These are phyloP conservation scores for Dalbergia cochinchinensis DNA, from an alignment of 306 rosid species.

Conservation along the genomic window DNA sequence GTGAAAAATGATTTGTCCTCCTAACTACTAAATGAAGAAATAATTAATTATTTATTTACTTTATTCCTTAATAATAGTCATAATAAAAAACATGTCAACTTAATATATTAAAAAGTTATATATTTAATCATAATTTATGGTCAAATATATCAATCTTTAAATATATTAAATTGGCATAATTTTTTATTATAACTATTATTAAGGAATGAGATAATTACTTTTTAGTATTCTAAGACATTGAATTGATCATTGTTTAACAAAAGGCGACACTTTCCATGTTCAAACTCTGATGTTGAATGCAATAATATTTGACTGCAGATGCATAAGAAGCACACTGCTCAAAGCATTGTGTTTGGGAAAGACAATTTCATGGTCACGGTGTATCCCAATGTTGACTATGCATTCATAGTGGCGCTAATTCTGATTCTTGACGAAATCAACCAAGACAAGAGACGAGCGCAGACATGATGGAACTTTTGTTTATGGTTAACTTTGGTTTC, in stretches of 20 bases:
- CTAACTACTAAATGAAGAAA: too few species aligned
- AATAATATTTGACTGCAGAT: slow-evolving; percentile 51
- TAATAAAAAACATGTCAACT: too few species aligned
- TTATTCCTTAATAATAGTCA: too few species aligned
- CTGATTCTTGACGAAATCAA: slow-evolving; percentile 58
- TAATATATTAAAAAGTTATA: too few species aligned
- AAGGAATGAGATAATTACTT: too few species aligned
- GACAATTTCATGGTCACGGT: slow-evolving; percentile 59
- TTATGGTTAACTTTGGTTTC: background rate
- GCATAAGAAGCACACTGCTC: slow-evolving; percentile 52
- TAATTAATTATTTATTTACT: too few species aligned
- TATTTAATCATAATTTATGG: too few species aligned
- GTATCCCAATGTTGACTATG: slow-evolving; percentile 56
- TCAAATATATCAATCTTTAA: too few species aligned
- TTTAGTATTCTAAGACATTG: background rate
- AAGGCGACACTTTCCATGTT: background rate
- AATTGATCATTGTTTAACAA: background rate
- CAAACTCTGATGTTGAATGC: slow-evolving; percentile 5
- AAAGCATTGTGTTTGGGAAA: slow-evolving; percentile 50
- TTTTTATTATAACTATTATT: too few species aligned
- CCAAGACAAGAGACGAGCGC: slow-evolving; percentile 21
- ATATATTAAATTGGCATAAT: too few species aligned
- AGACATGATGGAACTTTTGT: background rate
- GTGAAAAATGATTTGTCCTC: too few species aligned
- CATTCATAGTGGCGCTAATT: slow-evolving; percentile 57